Percentiles rank a stretch among this genome's conserved stretches.
Conservation (phyloP, 1,284 basidiomycete genomes). For the Ustilago shanxiensis region DNA sequence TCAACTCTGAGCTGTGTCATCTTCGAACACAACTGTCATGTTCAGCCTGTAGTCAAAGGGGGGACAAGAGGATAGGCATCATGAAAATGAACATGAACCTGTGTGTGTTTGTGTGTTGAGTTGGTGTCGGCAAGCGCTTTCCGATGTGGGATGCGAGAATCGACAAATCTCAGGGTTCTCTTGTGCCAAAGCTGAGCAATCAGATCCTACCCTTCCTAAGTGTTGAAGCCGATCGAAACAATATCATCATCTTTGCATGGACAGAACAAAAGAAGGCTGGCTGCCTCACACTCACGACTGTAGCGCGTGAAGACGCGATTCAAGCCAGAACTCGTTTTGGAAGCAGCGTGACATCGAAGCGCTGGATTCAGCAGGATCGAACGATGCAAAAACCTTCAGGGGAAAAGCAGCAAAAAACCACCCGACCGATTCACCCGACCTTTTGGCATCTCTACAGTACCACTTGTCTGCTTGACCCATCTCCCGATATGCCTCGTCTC, state of each 20-base stretch:
- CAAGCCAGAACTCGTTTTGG: not conserved
- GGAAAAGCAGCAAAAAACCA: too few relatives aligned
- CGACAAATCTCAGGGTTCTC: not conserved
- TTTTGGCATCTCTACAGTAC: too few relatives aligned
- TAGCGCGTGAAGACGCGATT: constrained; percentile 18
- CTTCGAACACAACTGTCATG: too few relatives aligned
- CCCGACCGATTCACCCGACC: constrained; percentile 7
- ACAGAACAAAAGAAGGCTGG: not conserved
- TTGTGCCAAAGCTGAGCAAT: not conserved
- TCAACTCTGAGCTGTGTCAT: too few relatives aligned
- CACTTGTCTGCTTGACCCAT: not conserved
- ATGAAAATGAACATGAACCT: too few relatives aligned
- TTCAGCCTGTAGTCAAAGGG: too few relatives aligned
- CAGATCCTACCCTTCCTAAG: too few relatives aligned
- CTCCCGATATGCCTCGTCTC: constrained; percentile 7
- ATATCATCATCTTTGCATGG: not conserved
- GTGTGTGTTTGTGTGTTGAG: not conserved
- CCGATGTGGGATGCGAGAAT: constrained; percentile 1
- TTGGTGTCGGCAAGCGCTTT: not conserved
- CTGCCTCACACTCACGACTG: not conserved
- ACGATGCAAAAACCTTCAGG: not conserved
- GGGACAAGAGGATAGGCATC: too few relatives aligned
- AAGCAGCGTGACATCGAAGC: constrained; percentile 9
- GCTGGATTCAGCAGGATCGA: constrained; percentile 1
- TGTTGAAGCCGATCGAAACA: too few relatives aligned